phyloP scores from a whole-genome alignment of 345 rosid genomes.

The Citrus glauca region DNA sequence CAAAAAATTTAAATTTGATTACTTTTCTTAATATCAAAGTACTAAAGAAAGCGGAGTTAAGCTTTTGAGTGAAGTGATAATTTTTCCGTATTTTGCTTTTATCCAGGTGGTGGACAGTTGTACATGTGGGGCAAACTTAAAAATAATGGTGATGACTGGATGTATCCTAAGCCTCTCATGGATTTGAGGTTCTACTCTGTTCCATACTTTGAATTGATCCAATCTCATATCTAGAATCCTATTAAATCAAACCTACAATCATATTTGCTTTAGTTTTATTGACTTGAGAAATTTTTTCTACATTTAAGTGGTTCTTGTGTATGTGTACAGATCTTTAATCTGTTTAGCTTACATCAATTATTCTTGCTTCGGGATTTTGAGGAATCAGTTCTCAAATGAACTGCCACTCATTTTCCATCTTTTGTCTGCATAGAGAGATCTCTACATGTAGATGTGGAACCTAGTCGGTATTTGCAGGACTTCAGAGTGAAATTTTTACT shows the following conservation, averaged over 20 bases:
- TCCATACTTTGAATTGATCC: background rate
- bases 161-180: slow-evolving; percentile 99
- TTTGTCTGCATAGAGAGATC: background rate
- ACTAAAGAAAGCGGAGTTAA: background rate
- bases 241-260: background rate
- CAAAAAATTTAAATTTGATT: background rate
- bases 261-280: background rate
- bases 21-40: background rate
- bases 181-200: slow-evolving; percentile 72
- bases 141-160: slow-evolving; percentile 91
- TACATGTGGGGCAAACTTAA: slow-evolving; percentile 99
- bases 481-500: background rate
- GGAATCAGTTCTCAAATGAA: background rate
- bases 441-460: background rate
- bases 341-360: background rate
- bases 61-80: background rate
- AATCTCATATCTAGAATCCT: background rate
- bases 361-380: background rate
- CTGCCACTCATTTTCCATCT: background rate
- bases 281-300: background rate
- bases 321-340: background rate
- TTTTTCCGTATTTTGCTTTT: slow-evolving; percentile 5
- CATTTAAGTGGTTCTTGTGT: background rate
- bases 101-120: slow-evolving; percentile 90
- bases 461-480: background rate